These are phyloP conservation scores for Aspergillus novofumigatus DNA, from an alignment of 2,329 filamentous ascomycete species.

Conservation along the genomic window DNA sequence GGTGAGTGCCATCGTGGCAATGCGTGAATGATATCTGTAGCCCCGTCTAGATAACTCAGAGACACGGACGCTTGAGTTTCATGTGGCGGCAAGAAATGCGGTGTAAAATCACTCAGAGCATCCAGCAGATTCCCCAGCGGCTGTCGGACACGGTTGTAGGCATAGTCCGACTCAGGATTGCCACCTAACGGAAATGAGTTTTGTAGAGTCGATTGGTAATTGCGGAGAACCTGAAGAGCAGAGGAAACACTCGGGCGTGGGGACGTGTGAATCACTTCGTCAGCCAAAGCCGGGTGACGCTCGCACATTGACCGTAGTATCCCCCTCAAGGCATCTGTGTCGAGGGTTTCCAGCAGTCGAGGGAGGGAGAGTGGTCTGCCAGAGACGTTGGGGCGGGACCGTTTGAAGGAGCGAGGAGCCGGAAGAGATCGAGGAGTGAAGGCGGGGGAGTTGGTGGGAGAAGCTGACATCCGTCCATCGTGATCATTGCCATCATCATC, in stretches of 20 bases:
- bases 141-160: slow-evolving; percentile 87
- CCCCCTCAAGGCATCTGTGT: slow-evolving; percentile 74
- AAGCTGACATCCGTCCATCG: slow-evolving; percentile 86
- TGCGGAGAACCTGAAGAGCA: slow-evolving; percentile 72
- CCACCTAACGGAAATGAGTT: slow-evolving; percentile 81
- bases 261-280: slow-evolving; percentile 77
- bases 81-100: slow-evolving; percentile 88
- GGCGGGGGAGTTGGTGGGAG: slow-evolving; percentile 76
- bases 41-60: slow-evolving; percentile 81
- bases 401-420: slow-evolving; percentile 64
- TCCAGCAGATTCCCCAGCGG: slow-evolving; percentile 77
- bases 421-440: slow-evolving; percentile 64
- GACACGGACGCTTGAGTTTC: slow-evolving; percentile 81
- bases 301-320: slow-evolving; percentile 91
- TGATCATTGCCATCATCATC: slow-evolving; percentile 61
- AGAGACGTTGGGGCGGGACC: slow-evolving; percentile 63
- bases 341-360: slow-evolving; percentile 89
- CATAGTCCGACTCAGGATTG: slow-evolving; percentile 81
- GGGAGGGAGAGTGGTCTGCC: slow-evolving; percentile 63
- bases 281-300: slow-evolving; percentile 76
- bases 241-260: slow-evolving; percentile 82
- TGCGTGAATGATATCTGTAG: slow-evolving; percentile 82
- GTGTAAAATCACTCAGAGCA: slow-evolving; percentile 88
- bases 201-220: slow-evolving; percentile 75
- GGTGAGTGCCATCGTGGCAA: slow-evolving; percentile 88